phyloP scores from a whole-genome alignment of 495 filamentous ascomycete species.

The Penicillium subrubescens region DNA sequence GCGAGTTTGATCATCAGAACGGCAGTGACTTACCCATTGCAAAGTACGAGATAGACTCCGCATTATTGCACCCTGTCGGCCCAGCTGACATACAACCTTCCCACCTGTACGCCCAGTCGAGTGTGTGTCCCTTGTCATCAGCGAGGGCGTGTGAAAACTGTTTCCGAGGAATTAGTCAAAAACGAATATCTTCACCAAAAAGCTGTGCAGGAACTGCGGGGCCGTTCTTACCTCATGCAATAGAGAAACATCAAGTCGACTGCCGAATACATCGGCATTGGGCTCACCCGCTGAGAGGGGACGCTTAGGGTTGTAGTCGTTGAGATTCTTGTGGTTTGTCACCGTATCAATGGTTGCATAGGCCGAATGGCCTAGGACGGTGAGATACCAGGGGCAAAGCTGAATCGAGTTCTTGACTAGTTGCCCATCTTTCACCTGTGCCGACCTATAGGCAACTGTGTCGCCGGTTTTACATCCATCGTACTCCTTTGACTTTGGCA shows the following conservation, averaged over 20 bases:
- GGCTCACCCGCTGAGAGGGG: background rate
- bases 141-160: background rate
- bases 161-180: background rate
- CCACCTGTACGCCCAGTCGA: background rate
- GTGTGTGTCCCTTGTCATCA: background rate
- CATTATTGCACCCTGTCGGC: background rate
- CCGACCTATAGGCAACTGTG: background rate
- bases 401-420: background rate
- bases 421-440: background rate
- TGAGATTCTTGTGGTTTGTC: slow-evolving; percentile 2
- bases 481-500: background rate
- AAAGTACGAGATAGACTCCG: background rate
- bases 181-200: background rate
- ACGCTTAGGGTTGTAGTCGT: background rate
- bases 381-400: background rate
- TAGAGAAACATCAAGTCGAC: background rate
- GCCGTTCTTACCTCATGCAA: background rate
- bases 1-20: background rate
- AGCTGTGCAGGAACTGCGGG: background rate
- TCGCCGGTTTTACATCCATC: background rate
- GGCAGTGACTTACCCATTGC: background rate
- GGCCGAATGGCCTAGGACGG: background rate
- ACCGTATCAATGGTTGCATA: background rate
- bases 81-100: background rate
- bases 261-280: background rate